Conservation (phyloP, 352 stramenopile genomes). For the Phytophthora aleatoria region DNA sequence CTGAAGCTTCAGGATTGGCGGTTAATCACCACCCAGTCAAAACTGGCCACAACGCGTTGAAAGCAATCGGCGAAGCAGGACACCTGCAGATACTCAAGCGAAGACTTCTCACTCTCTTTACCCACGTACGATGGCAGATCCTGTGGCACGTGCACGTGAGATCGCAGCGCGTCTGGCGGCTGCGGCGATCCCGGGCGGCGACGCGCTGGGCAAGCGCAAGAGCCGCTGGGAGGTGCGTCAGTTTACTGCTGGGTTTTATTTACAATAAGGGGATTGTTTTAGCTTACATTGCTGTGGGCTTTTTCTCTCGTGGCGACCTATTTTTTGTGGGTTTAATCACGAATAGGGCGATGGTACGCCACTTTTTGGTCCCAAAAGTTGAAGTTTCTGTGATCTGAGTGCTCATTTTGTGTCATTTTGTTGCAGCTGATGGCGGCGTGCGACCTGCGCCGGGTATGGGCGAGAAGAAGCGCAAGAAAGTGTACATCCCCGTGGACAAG, state of each 20-base stretch:
- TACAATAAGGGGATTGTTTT: constrained; percentile 1
- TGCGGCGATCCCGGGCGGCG: constrained; percentile 63
- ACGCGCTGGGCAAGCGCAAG: constrained; percentile 83
- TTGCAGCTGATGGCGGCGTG: constrained; percentile 41
- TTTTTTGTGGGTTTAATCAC: constrained; percentile 12
- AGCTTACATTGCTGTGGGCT: constrained; percentile 8
- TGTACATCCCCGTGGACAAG: constrained; percentile 92
- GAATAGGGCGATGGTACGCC: constrained; percentile 55
- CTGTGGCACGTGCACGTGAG: constrained; percentile 78
- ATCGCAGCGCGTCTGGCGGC: constrained; percentile 83
- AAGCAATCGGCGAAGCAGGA: constrained; percentile 4
- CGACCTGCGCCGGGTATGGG: constrained; percentile 43
- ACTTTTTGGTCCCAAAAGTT: constrained; percentile 11
- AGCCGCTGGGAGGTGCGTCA: constrained; percentile 81
- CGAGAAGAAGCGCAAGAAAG: constrained; percentile 89
- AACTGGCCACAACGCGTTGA: constrained; percentile 19
- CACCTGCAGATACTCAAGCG: neutral
- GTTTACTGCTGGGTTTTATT: constrained; percentile 4
- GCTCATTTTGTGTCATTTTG: neutral
- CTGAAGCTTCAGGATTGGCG: constrained; percentile 35
- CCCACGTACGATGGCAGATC: constrained; percentile 50
- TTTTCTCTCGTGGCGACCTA: neutral
- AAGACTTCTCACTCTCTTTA: neutral
- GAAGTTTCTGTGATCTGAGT: constrained; percentile 12
- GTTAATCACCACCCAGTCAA: constrained; percentile 38